Conservation (phyloP, 495 filamentous ascomycete species). For the Aspergillus carlsbadensis region DNA sequence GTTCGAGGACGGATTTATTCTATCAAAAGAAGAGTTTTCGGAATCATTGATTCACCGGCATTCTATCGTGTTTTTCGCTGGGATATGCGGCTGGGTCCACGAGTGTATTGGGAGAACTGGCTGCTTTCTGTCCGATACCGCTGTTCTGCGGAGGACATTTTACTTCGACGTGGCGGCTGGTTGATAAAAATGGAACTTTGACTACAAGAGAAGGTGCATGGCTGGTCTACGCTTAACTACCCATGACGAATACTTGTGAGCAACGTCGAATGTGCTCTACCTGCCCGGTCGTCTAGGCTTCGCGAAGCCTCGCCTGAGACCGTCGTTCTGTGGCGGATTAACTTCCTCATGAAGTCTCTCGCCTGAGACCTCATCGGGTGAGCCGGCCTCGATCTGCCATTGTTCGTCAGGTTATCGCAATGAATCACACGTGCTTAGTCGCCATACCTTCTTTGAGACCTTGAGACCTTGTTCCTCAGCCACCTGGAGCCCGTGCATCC, state of each 20-base stretch:
- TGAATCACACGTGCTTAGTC: slow-evolving; percentile 5
- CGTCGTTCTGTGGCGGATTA: slow-evolving; percentile 61
- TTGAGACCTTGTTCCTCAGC: slow-evolving; percentile 70
- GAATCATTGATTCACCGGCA: slow-evolving; percentile 53
- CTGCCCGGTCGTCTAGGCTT: slow-evolving; percentile 86
- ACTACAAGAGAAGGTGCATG: slow-evolving; percentile 15
- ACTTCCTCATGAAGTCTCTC: slow-evolving; percentile 72
- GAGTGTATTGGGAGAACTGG: neutral
- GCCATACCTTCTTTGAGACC: slow-evolving; percentile 68
- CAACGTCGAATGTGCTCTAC: slow-evolving; percentile 17
- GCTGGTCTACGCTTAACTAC: neutral
- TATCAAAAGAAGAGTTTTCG: slow-evolving; percentile 79
- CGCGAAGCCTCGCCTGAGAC: slow-evolving; percentile 69
- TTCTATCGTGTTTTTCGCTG: slow-evolving; percentile 9
- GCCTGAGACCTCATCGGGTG: slow-evolving; percentile 77
- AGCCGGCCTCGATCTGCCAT: slow-evolving; percentile 60
- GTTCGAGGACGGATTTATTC: slow-evolving; percentile 90
- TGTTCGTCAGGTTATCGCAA: slow-evolving; percentile 14
- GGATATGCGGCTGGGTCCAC: neutral
- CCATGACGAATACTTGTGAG: neutral
- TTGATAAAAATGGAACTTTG: slow-evolving; percentile 13
- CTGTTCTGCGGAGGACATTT: neutral
- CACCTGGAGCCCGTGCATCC: slow-evolving; percentile 64
- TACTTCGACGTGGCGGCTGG: neutral
- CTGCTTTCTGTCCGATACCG: neutral